A percentile compares a stretch with the other conserved stretches of the same genome.
phyloP scores from a whole-genome alignment of 2,329 filamentous ascomycete species.

The Epichloe glyceriae region DNA sequence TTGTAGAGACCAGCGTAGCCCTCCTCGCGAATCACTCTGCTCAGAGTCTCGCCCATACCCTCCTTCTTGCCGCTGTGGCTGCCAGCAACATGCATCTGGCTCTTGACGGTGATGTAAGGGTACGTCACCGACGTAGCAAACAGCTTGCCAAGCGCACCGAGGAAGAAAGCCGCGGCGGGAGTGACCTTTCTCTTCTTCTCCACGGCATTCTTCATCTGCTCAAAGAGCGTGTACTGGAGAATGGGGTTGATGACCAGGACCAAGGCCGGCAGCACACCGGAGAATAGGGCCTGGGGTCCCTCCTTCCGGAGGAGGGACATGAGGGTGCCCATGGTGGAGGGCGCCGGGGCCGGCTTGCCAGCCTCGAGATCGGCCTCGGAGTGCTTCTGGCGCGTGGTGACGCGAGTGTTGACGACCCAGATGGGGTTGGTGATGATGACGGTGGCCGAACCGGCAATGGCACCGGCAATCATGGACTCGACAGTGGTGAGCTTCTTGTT shows the following conservation, averaged over 20 bases:
- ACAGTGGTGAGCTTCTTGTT: constrained; percentile 76
- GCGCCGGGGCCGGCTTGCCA: constrained; percentile 27
- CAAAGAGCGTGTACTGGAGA: constrained; percentile 95
- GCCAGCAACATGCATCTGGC: constrained; percentile 84
- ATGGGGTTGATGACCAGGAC: constrained; percentile 97
- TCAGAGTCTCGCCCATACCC: constrained; percentile 66
- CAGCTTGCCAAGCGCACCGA: constrained; percentile 88
- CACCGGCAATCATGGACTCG: constrained; percentile 91
- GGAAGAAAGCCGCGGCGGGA: constrained; percentile 74
- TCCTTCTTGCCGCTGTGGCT: constrained; percentile 58
- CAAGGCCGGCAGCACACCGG: constrained; percentile 83
- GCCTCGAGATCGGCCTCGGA: constrained; percentile 30
- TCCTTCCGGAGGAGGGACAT: constrained; percentile 71
- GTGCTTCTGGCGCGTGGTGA: constrained; percentile 72
- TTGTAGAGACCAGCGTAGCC: constrained; percentile 90
- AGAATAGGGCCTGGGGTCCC: constrained; percentile 72
- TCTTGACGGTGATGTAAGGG: constrained; percentile 98
- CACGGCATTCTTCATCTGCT: constrained; percentile 87
- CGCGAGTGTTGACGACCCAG: constrained; percentile 97
- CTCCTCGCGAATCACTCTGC: constrained; percentile 71
- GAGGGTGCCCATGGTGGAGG: constrained; percentile 70
- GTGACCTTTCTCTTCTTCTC: constrained; percentile 66
- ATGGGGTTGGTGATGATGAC: constrained; percentile 97
- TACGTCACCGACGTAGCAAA: constrained; percentile 91
- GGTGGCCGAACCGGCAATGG: constrained; percentile 83